Percentiles rank a stretch among this genome's conserved stretches.
These are phyloP conservation scores for Citrus mangshanensis DNA, from an alignment of 345 rosid species.

Conservation along the genomic window DNA sequence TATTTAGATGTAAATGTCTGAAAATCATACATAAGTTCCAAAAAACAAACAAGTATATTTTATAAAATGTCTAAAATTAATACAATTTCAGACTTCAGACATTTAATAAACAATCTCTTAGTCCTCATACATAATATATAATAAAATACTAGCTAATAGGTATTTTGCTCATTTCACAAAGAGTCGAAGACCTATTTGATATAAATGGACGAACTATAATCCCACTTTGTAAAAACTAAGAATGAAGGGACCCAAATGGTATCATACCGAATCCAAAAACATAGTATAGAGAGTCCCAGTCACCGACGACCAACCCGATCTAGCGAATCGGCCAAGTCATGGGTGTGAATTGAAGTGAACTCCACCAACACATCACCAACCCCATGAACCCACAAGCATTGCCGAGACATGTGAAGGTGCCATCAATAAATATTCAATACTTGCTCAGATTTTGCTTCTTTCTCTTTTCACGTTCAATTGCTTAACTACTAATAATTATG, in stretches of 20 bases:
- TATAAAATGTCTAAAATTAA: too few relatives aligned
- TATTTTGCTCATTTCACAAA: background rate
- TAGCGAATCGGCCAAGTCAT: constrained; percentile 11
- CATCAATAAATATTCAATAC: background rate
- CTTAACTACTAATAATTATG: background rate
- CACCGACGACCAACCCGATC: constrained; percentile 13
- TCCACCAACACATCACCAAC: constrained; percentile 6
- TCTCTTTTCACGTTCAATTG: background rate
- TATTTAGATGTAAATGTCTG: too few relatives aligned
- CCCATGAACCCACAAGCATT: background rate
- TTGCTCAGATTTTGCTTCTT: background rate
- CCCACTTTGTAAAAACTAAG: background rate
- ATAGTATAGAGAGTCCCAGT: background rate
- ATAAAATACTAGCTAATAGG: background rate
- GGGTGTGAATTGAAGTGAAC: background rate
- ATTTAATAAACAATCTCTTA: too few relatives aligned
- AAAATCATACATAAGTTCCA: too few relatives aligned
- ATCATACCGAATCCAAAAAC: background rate
- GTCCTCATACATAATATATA: too few relatives aligned
- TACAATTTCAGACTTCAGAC: too few relatives aligned
- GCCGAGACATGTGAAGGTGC: constrained; percentile 16
- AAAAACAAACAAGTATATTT: too few relatives aligned
- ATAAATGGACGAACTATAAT: background rate
- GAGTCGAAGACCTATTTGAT: background rate
- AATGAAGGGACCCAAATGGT: background rate